phyloP scores from a whole-genome alignment of 2,329 filamentous ascomycete genomes.

The Aspergillus tamarii region DNA sequence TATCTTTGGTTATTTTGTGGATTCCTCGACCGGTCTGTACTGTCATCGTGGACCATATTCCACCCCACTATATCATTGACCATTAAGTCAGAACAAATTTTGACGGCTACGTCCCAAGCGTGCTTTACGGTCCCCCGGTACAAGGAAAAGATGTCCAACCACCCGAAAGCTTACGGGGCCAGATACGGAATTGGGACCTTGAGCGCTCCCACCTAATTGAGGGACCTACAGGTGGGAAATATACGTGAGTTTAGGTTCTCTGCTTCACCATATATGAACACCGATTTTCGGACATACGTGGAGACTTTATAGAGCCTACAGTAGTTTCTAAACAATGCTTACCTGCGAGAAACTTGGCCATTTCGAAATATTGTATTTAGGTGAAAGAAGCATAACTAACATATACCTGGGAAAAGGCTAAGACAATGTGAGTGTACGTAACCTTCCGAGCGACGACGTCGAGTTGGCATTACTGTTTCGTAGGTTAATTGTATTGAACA shows the following conservation, averaged over 20 bases:
- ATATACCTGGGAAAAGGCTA: neutral
- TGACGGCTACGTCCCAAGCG: constrained; percentile 17
- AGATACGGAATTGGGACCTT: neutral
- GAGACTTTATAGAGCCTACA: neutral
- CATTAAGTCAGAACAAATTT: constrained; percentile 11
- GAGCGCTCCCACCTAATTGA: constrained; percentile 16
- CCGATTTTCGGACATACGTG: neutral
- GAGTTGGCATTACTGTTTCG: neutral
- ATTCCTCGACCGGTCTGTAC: constrained; percentile 24
- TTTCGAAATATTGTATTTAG: neutral
- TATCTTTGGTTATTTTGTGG: constrained; percentile 28
- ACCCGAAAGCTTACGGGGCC: neutral
- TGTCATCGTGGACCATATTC: neutral
- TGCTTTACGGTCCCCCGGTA: constrained; percentile 11
- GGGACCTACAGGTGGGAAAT: constrained; percentile 6
- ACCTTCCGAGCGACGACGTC: neutral
- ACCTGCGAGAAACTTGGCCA: neutral
- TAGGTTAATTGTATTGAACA: neutral
- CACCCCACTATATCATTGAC: neutral
- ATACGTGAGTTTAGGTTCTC: constrained; percentile 12
- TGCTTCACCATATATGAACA: neutral
- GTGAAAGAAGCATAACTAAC: neutral
- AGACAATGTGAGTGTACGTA: neutral
- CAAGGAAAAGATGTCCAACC: neutral
- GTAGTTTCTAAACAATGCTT: neutral